Conservation (phyloP, 2,329 filamentous ascomycete genomes). For the Paecilomyces fulvus region DNA sequence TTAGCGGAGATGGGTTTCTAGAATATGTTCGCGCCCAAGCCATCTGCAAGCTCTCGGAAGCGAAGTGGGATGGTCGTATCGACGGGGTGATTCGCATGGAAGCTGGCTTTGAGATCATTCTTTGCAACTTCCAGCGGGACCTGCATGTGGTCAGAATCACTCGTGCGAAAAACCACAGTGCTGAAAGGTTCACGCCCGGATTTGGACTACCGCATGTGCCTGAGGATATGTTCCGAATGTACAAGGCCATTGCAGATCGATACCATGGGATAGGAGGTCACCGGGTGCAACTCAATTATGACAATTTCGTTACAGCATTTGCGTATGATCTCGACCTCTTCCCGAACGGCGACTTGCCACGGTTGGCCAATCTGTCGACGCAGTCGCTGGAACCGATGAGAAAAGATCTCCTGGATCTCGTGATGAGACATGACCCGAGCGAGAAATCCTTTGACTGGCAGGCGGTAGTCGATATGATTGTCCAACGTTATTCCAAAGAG, state of each 20-base stretch:
- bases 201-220: constrained; percentile 2
- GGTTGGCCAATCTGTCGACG: constrained; percentile 23
- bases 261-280: constrained; percentile 26
- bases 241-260: constrained; percentile 19
- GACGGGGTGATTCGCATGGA: constrained; percentile 62
- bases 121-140: constrained; percentile 52
- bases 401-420: constrained; percentile 38
- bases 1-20: constrained; percentile 3
- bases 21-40: constrained; percentile 47
- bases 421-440: constrained; percentile 22
- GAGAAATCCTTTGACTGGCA: constrained; percentile 53
- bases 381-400: constrained; percentile 30
- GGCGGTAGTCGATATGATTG: constrained; percentile 55
- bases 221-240: constrained; percentile 5
- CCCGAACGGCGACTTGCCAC: constrained; percentile 28
- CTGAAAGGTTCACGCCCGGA: not conserved
- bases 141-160: constrained; percentile 28
- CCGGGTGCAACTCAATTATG: constrained; percentile 41
- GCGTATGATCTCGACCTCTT: constrained; percentile 37
- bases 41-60: constrained; percentile 47
- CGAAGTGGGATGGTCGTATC: constrained; percentile 45
- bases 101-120: constrained; percentile 61
- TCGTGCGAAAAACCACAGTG: constrained; percentile 11
- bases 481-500: constrained; percentile 52
- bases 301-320: constrained; percentile 42